These are phyloP conservation scores for Penicillium diatomitis DNA, from an alignment of 495 filamentous ascomycete genomes.

Conservation along the genomic window DNA sequence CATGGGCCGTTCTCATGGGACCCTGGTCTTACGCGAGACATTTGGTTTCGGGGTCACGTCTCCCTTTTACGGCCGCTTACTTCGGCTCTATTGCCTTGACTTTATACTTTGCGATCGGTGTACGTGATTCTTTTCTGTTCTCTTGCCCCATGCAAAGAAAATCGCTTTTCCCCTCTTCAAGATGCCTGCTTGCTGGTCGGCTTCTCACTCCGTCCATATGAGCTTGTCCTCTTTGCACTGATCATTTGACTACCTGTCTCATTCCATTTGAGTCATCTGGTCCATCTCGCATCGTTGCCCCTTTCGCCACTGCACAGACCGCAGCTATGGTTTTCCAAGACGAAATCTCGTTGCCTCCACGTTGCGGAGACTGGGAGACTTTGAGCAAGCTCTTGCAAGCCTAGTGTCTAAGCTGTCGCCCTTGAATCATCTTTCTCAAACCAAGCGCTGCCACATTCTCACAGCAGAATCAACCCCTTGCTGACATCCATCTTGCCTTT, in stretches of 20 bases:
- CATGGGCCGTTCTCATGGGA: conserved; percentile 92
- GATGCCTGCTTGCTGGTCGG: neutral
- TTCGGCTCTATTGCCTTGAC: conserved; percentile 90
- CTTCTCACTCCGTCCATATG: neutral
- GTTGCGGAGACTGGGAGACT: too few species aligned
- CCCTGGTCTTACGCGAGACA: conserved; percentile 74
- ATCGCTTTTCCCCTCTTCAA: neutral
- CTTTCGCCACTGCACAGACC: too few species aligned
- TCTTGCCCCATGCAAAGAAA: too few species aligned
- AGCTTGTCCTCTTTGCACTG: too few species aligned
- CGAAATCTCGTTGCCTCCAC: too few species aligned
- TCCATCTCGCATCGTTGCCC: too few species aligned
- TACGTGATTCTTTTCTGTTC: conserved; percentile 43
- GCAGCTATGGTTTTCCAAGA: too few species aligned
- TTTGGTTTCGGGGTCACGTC: conserved; percentile 69
- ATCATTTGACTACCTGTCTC: too few species aligned
- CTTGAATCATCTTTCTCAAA: neutral
- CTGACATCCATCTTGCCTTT: conserved; percentile 47
- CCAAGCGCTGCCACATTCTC: neutral
- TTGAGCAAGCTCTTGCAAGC: too few species aligned
- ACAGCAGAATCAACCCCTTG: neutral
- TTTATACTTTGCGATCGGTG: conserved; percentile 82
- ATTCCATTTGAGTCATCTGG: too few species aligned
- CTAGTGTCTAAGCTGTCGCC: neutral
- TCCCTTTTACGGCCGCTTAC: conserved; percentile 95